Percentiles rank a stretch among this genome's conserved stretches.
phyloP scores from a whole-genome alignment of 1,139 yeast genomes.

The Blastobotrys raffinosifermentans region DNA sequence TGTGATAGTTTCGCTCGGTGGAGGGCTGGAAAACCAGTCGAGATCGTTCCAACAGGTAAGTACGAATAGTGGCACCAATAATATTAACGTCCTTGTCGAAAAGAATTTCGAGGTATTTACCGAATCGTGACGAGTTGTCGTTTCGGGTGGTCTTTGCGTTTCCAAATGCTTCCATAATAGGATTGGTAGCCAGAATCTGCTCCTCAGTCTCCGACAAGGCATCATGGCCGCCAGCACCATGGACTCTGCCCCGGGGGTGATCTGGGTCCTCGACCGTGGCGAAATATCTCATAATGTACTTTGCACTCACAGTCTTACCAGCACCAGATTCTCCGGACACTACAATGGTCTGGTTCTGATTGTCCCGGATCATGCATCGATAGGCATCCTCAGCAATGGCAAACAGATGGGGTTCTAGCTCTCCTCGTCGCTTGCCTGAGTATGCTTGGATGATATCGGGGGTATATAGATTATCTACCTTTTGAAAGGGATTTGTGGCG shows the following conservation, averaged over 20 bases:
- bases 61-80: constrained; percentile 90
- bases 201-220: constrained; percentile 91
- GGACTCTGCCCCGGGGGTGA: constrained; percentile 32
- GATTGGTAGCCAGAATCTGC: constrained; percentile 94
- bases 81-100: constrained; percentile 70
- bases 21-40: constrained; percentile 90
- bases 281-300: constrained; percentile 94
- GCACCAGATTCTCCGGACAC: constrained; percentile 99
- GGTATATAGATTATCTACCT: constrained; percentile 84
- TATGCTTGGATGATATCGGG: constrained; percentile 91
- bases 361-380: constrained; percentile 78
- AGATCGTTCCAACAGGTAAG: constrained; percentile 87
- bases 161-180: constrained; percentile 98
- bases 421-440: constrained; percentile 89
- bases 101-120: constrained; percentile 88
- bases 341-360: constrained; percentile 86
- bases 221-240: constrained; percentile 33
- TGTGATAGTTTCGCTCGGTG: constrained; percentile 88
- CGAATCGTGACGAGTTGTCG: constrained; percentile 95
- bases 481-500: constrained; percentile 93
- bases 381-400: constrained; percentile 99
- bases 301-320: constrained; percentile 96
- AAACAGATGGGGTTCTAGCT: constrained; percentile 91
- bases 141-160: constrained; percentile 96
- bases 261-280: constrained; percentile 83